phyloP scores from a whole-genome alignment of 2,329 filamentous ascomycete species.

The Venturia pyrina region DNA sequence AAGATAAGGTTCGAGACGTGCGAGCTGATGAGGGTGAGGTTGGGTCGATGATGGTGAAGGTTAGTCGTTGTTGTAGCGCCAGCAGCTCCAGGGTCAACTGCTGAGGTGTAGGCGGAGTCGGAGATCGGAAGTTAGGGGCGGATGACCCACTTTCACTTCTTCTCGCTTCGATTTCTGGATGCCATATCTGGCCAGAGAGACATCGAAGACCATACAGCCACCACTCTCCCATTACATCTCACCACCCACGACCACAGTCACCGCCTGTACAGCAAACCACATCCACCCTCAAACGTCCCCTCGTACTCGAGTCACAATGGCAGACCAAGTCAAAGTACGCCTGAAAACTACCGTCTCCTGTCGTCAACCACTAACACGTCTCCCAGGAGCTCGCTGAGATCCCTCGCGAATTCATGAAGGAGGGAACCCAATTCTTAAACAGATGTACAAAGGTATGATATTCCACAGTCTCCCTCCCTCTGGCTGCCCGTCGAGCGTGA shows the following conservation, averaged over 20 bases:
- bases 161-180: background rate
- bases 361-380: background rate
- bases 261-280: background rate
- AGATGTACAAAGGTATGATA: constrained; percentile 43
- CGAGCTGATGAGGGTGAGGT: background rate
- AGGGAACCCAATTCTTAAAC: constrained; percentile 53
- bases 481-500: background rate
- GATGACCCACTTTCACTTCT: background rate
- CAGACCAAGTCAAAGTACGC: constrained; percentile 12
- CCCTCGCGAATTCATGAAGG: constrained; percentile 27
- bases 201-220: background rate
- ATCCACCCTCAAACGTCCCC: background rate
- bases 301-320: constrained; percentile 4
- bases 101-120: background rate
- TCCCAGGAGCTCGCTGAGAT: constrained; percentile 13
- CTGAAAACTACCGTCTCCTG: background rate
- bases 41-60: background rate
- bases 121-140: constrained; percentile 4
- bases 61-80: no score
- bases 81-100: background rate
- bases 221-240: background rate
- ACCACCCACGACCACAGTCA: background rate
- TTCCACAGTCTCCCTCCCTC: background rate
- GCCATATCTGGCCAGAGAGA: background rate
- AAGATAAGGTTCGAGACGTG: background rate